These are phyloP conservation scores for Penicillium argentinense DNA, from an alignment of 495 filamentous ascomycete genomes.

Conservation along the genomic window DNA sequence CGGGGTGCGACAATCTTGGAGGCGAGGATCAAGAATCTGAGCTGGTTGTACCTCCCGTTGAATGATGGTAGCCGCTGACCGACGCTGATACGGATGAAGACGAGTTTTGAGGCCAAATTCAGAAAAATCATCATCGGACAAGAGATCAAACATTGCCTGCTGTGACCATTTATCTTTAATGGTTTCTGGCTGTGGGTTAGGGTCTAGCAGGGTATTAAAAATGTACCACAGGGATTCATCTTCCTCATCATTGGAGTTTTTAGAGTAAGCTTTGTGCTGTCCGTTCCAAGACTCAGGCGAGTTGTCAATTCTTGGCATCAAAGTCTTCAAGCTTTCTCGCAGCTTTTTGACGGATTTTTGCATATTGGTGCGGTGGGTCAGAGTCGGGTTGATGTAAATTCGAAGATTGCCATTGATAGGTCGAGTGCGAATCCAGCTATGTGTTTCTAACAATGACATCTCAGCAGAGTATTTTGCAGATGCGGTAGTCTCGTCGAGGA, in stretches of 20 bases:
- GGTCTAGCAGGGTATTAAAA: constrained; percentile 82
- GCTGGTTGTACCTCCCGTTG: constrained; percentile 71
- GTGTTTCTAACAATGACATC: constrained; percentile 24
- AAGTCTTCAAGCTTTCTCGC: constrained; percentile 41
- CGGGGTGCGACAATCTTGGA: constrained; percentile 58
- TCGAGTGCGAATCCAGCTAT: constrained; percentile 35
- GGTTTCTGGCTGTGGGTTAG: constrained; percentile 53
- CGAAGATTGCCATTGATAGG: constrained; percentile 36
- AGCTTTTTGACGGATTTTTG: constrained; percentile 39
- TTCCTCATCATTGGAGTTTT: constrained; percentile 26
- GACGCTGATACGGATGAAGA: constrained; percentile 77
- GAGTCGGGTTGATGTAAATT: constrained; percentile 67
- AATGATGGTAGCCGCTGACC: constrained; percentile 82
- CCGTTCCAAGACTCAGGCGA: constrained; percentile 59
- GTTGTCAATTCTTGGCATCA: constrained; percentile 59
- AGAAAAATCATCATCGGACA: constrained; percentile 39
- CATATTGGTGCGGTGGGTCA: constrained; percentile 57
- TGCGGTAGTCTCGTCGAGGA: constrained; percentile 1
- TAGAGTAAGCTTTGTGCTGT: constrained; percentile 4
- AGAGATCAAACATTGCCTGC: constrained; percentile 61
- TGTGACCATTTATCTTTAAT: constrained; percentile 57
- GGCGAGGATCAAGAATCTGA: constrained; percentile 70
- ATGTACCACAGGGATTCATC: constrained; percentile 73
- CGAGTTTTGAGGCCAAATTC: constrained; percentile 63
- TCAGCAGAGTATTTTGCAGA: constrained; percentile 16